Evolutionary conservation across 106 monocot species (phyloP).

Genomic region (Dendrobium officinale): DNA sequence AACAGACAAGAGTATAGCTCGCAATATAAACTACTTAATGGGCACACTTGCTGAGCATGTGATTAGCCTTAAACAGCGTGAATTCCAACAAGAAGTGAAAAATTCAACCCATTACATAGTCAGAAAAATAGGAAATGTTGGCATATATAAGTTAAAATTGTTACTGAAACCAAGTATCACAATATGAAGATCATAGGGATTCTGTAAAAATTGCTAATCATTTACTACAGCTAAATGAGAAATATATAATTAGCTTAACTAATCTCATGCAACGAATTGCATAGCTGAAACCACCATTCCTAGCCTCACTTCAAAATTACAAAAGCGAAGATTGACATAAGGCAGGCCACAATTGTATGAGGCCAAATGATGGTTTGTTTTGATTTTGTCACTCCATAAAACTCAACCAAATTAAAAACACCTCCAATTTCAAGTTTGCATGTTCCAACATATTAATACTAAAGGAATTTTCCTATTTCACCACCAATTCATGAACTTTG

Average conservation of each 20-base stretch:
- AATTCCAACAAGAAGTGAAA: background rate
- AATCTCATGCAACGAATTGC: background rate
- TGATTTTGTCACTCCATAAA: no score
- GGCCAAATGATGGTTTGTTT: no score
- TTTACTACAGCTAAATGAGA: no score
- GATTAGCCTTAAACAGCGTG: background rate
- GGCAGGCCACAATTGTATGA: no score
- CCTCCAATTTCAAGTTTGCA: no score
- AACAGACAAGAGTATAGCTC: background rate
- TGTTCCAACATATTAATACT: no score
- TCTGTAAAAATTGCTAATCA: background rate
- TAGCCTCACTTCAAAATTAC: no score
- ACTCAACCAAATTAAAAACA: no score
- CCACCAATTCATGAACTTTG: no score
- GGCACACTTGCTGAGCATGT: background rate
- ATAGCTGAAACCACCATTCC: background rate
- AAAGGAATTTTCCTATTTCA: no score
- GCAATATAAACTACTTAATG: background rate
- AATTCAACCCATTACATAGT: background rate
- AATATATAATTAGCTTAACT: background rate
- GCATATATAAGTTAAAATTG: background rate
- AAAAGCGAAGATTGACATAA: no score
- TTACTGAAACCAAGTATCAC: background rate
- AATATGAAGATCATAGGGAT: background rate
- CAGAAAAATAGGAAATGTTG: background rate